Percentiles rank a stretch among this genome's conserved stretches.
Evolutionary conservation across 306 rosid species (phyloP).

Genomic region (Sphenostylis stenocarpa): DNA sequence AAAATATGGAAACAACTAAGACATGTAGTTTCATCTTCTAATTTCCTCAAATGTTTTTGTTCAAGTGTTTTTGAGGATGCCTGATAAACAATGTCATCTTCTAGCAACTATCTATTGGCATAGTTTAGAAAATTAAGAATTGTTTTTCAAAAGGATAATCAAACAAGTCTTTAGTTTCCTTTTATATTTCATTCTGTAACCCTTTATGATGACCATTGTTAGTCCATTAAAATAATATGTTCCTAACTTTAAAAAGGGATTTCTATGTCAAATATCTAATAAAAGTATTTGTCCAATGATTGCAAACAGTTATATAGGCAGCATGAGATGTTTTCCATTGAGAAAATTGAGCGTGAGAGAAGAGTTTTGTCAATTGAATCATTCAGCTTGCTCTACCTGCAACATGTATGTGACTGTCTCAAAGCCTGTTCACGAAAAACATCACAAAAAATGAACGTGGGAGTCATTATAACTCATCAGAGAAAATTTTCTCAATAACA

Average conservation of each 20-base stretch:
- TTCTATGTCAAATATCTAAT: not conserved
- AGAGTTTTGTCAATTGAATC: not conserved
- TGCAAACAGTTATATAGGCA: not conserved
- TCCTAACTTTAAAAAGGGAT: not conserved
- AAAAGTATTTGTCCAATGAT: not conserved
- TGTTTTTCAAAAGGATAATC: not conserved
- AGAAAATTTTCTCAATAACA: not conserved
- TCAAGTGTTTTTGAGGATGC: not conserved
- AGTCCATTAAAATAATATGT: not conserved
- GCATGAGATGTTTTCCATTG: not conserved
- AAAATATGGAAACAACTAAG: not conserved
- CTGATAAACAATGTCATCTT: not conserved
- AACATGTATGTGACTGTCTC: slow-evolving; percentile 98
- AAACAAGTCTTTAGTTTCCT: not conserved
- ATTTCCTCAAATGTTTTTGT: not conserved
- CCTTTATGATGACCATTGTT: not conserved
- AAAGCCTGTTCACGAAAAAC: slow-evolving; percentile 59
- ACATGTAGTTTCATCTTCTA: not conserved
- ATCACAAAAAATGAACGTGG: not conserved
- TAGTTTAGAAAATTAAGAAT: not conserved
- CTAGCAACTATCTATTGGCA: not conserved
- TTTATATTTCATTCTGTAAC: not conserved
- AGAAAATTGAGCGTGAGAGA: not conserved
- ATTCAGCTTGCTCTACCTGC: slow-evolving; percentile 54
- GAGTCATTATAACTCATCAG: slow-evolving; percentile 28